A percentile compares a stretch with the other conserved stretches of the same genome.
phyloP scores from a whole-genome alignment of 176 grass and related monocot species.

The Pontederia paniculata region DNA sequence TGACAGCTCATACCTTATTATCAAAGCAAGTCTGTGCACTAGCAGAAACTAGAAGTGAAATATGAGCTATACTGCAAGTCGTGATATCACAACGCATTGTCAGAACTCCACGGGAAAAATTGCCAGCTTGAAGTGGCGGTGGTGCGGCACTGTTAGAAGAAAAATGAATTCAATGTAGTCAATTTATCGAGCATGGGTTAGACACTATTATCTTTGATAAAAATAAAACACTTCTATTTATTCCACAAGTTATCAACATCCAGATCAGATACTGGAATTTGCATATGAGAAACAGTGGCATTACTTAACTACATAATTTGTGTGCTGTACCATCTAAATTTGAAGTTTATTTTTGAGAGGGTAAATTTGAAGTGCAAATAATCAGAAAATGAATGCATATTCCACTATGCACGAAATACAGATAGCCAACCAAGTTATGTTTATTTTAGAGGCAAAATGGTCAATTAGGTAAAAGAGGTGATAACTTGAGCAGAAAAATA shows the following conservation, averaged over 20 bases:
- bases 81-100: constrained; percentile 94
- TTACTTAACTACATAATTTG: no score
- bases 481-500: background rate
- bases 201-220: no score
- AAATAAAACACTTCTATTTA: no score
- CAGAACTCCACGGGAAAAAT: constrained; percentile 83
- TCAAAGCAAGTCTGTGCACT: constrained; percentile 99
- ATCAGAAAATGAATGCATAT: constrained; percentile 6
- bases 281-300: no score
- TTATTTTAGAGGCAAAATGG: no score
- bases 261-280: background rate
- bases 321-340: no score
- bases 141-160: constrained; percentile 64
- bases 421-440: no score
- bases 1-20: constrained; percentile 39
- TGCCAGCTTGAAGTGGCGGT: constrained; percentile 73
- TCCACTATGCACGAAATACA: constrained; percentile 12
- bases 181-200: no score
- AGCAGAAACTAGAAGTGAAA: constrained; percentile 87
- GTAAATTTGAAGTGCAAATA: no score
- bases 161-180: constrained; percentile 22
- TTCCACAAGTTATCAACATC: no score
- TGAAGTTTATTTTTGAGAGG: no score
- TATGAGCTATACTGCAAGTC: constrained; percentile 82
- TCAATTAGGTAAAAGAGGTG: no score